These are phyloP conservation scores for Euphorbia schlechtendalii DNA, from an alignment of 441 rosid genomes.

Conservation along the genomic window DNA sequence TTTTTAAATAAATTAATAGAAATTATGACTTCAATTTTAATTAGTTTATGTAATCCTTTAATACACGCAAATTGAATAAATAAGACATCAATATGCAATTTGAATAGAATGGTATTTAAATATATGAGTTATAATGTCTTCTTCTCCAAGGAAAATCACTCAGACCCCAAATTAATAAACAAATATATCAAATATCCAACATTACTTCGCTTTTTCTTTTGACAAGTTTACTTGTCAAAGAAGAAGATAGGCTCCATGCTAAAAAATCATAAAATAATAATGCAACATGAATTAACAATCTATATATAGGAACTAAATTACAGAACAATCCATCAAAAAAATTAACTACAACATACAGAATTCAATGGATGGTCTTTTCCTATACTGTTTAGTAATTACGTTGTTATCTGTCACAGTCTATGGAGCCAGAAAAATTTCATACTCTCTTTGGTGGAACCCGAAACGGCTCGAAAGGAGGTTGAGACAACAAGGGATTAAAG, in stretches of 20 bases:
- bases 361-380: constrained; percentile 17
- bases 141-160: background rate
- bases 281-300: background rate
- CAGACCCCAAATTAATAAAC: background rate
- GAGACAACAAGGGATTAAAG: constrained; percentile 32
- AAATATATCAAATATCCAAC: background rate
- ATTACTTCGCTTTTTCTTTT: background rate
- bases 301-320: background rate
- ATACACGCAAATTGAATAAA: too few relatives aligned
- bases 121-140: too few relatives aligned
- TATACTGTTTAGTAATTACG: background rate
- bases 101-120: too few relatives aligned
- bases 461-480: constrained; percentile 25
- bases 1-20: too few relatives aligned
- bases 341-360: background rate
- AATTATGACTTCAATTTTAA: too few relatives aligned
- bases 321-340: background rate
- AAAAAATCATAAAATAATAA: background rate
- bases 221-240: background rate
- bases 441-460: constrained; percentile 42
- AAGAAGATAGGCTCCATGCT: background rate
- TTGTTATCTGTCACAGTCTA: constrained; percentile 15
- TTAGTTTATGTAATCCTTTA: too few relatives aligned
- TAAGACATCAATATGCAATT: too few relatives aligned
- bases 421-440: constrained; percentile 18